A percentile compares a stretch with the other conserved stretches of the same genome.
Evolutionary conservation across 257 asterid genomes (phyloP).

Genomic region (Striga asiatica): DNA sequence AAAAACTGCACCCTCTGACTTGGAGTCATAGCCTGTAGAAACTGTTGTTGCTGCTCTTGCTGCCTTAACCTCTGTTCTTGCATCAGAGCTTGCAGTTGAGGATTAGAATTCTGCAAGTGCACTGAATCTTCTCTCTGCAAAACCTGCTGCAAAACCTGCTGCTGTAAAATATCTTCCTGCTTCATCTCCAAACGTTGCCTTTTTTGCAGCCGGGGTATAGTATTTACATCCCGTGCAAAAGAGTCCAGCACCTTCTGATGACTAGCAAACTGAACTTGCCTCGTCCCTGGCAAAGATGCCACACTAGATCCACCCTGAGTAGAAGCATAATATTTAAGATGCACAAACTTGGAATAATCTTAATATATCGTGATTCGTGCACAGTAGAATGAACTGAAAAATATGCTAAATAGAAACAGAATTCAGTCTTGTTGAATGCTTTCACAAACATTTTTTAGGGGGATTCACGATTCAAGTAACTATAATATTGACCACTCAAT

Average conservation of each 20-base stretch:
- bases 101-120: slow-evolving; percentile 57
- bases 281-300: slow-evolving; percentile 62
- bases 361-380: too few relatives aligned
- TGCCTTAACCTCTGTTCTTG: slow-evolving; percentile 84
- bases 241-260: slow-evolving; percentile 46
- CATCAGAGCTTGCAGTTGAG: slow-evolving; percentile 63
- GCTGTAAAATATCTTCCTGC: slow-evolving; percentile 74
- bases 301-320: slow-evolving; percentile 75
- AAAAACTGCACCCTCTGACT: slow-evolving; percentile 67
- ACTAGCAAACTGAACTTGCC: slow-evolving; percentile 48
- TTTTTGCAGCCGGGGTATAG: slow-evolving; percentile 61
- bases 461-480: too few relatives aligned
- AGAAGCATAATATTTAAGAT: too few relatives aligned
- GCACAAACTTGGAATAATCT: too few relatives aligned
- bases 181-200: slow-evolving; percentile 79
- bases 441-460: too few relatives aligned
- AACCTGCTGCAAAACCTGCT: slow-evolving; percentile 70
- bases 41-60: slow-evolving; percentile 39
- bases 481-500: too few relatives aligned
- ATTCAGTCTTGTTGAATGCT: too few relatives aligned
- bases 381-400: too few relatives aligned
- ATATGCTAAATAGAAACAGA: too few relatives aligned
- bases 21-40: slow-evolving; percentile 72
- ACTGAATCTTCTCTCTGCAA: slow-evolving; percentile 56
- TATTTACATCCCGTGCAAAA: slow-evolving; percentile 44